Evolutionary conservation across 2,329 filamentous ascomycete species (phyloP).

Genomic region (Aspergillus aculeatinus): DNA sequence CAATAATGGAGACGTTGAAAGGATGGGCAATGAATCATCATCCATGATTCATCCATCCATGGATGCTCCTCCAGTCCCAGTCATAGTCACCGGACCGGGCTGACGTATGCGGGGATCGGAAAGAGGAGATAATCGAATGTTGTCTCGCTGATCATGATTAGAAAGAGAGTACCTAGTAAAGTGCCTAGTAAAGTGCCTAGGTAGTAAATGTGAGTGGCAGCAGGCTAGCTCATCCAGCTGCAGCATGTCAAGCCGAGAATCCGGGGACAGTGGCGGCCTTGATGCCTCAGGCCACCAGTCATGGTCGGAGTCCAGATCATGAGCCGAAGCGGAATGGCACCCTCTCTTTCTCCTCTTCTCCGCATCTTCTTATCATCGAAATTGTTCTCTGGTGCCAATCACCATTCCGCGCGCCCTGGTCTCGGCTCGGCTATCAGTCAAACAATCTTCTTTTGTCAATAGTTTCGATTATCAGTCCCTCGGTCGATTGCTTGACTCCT

Average conservation of each 20-base stretch:
- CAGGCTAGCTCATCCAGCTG: background rate
- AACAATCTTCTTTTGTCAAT: background rate
- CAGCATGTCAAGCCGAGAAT: background rate
- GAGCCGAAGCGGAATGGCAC: background rate
- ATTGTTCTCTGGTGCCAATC: background rate
- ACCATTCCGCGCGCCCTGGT: background rate
- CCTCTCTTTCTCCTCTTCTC: background rate
- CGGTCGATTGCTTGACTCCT: background rate
- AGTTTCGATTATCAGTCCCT: background rate
- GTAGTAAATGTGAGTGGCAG: too few species aligned
- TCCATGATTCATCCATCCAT: background rate
- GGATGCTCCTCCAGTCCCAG: background rate
- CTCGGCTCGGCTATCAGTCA: background rate
- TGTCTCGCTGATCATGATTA: background rate
- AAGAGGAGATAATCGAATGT: background rate
- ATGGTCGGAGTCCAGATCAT: background rate
- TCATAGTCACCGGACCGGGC: background rate
- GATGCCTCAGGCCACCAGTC: background rate
- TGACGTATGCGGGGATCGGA: background rate
- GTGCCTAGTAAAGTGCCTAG: too few species aligned
- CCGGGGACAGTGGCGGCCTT: background rate
- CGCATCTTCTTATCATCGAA: background rate
- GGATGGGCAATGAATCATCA: slow-evolving; percentile 9
- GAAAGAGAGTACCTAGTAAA: too few species aligned
- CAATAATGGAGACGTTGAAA: slow-evolving; percentile 10